A percentile compares a stretch with the other conserved stretches of the same genome.
phyloP scores from a whole-genome alignment of 2,329 filamentous ascomycete genomes.

The Fusarium decemcellulare region DNA sequence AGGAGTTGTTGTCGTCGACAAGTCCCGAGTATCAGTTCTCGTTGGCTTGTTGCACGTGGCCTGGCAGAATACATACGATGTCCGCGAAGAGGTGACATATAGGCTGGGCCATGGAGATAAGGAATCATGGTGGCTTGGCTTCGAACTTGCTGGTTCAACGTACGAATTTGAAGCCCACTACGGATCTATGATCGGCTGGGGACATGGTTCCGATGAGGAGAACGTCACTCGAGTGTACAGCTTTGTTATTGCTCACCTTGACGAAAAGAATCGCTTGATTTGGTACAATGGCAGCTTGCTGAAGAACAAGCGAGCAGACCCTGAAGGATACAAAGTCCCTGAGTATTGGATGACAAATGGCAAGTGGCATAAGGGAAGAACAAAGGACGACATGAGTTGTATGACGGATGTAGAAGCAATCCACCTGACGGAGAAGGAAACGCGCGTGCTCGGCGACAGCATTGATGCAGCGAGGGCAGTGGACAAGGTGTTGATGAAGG shows the following conservation, averaged over 20 bases:
- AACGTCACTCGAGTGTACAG: constrained; percentile 50
- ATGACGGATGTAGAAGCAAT: constrained; percentile 45
- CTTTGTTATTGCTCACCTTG: constrained; percentile 57
- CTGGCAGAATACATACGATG: constrained; percentile 58
- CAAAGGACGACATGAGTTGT: constrained; percentile 53
- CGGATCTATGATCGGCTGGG: constrained; percentile 56
- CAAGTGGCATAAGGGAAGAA: constrained; percentile 51
- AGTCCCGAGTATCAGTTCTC: constrained; percentile 51
- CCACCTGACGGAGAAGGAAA: constrained; percentile 14
- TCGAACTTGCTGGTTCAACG: constrained; percentile 54
- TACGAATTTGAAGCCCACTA: constrained; percentile 59
- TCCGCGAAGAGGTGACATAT: constrained; percentile 57
- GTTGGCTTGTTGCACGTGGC: constrained; percentile 56
- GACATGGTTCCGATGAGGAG: not conserved
- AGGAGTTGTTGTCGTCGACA: constrained; percentile 58
- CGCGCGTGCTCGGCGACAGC: constrained; percentile 11
- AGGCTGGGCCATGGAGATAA: constrained; percentile 59
- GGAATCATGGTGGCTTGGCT: constrained; percentile 60
- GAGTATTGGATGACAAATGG: constrained; percentile 57
- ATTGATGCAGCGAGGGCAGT: constrained; percentile 30
- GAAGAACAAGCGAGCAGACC: constrained; percentile 53
- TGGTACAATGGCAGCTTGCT: constrained; percentile 60
- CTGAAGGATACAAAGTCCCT: constrained; percentile 50
- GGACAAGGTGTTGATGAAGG: too few relatives aligned
- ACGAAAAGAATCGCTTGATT: constrained; percentile 52